Conservation (phyloP, 2,329 filamentous ascomycete species). For the Penicillium sp. region DNA sequence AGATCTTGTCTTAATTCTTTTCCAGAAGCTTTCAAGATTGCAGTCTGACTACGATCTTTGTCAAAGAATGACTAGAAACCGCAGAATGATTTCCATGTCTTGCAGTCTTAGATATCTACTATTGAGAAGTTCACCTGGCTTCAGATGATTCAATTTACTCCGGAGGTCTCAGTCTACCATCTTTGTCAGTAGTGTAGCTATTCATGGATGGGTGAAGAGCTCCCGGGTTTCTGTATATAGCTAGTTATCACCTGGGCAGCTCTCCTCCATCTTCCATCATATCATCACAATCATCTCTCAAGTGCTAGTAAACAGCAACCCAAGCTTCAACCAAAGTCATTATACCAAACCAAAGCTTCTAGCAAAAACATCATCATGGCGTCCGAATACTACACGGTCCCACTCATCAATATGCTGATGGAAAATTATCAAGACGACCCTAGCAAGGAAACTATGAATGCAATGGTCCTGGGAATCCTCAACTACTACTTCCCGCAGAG, state of each 20-base stretch:
- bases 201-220: no score
- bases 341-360: background rate
- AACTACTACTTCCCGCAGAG: background rate
- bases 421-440: background rate
- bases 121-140: background rate
- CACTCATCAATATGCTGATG: background rate
- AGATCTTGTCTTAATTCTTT: background rate
- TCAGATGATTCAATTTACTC: no score
- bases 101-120: background rate
- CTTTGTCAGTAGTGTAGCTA: no score
- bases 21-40: background rate
- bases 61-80: background rate
- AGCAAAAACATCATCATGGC: background rate
- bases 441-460: background rate
- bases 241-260: background rate
- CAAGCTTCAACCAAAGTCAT: background rate
- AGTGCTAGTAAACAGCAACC: background rate
- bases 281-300: background rate
- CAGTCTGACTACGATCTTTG: background rate
- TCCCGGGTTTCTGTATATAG: no score
- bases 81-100: background rate
- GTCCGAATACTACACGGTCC: background rate
- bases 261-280: background rate
- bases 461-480: background rate
- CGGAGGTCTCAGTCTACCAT: no score